These are phyloP conservation scores for Neofusicoccum sp. DNA, from an alignment of 2,329 filamentous ascomycete species.

Conservation along the genomic window DNA sequence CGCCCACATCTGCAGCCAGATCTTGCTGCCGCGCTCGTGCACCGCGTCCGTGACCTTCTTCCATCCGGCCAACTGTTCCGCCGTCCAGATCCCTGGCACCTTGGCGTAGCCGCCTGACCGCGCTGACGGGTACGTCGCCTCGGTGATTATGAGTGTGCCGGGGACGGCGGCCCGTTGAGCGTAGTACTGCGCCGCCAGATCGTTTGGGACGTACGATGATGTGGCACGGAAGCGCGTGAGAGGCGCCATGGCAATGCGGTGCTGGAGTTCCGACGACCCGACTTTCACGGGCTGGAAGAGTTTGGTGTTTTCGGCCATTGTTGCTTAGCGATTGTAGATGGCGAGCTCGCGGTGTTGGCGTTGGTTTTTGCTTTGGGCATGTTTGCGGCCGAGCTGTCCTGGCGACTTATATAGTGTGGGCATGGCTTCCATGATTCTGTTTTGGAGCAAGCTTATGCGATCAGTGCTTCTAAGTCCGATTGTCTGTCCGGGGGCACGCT, in stretches of 20 bases:
- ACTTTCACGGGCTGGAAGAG: conserved; percentile 33
- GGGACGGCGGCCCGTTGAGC: conserved; percentile 32
- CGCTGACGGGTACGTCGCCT: conserved; percentile 38
- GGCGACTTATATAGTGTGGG: too few relatives aligned
- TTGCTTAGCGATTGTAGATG: too few relatives aligned
- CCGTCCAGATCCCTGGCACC: conserved; percentile 33
- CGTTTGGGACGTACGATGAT: conserved; percentile 51
- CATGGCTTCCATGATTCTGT: too few relatives aligned
- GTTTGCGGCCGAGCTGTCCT: neutral
- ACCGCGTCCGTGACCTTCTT: conserved; percentile 62
- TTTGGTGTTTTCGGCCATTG: conserved; percentile 6
- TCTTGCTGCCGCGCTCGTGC: conserved; percentile 62
- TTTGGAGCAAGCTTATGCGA: neutral
- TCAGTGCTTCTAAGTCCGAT: too few relatives aligned
- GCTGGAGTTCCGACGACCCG: conserved; percentile 28
- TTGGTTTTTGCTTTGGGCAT: neutral
- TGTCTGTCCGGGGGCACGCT: neutral
- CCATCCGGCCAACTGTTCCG: conserved; percentile 61
- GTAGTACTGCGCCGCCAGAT: conserved; percentile 40
- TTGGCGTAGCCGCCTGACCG: conserved; percentile 31
- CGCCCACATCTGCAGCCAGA: conserved; percentile 65
- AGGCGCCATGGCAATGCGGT: conserved; percentile 34
- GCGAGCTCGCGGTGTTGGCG: neutral
- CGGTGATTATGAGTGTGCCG: conserved; percentile 35
- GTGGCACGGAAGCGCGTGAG: conserved; percentile 45